Percentiles rank a stretch among this genome's conserved stretches.
phyloP scores from a whole-genome alignment of 2,329 filamentous ascomycete genomes.

The Rachicladosporium sp. region DNA sequence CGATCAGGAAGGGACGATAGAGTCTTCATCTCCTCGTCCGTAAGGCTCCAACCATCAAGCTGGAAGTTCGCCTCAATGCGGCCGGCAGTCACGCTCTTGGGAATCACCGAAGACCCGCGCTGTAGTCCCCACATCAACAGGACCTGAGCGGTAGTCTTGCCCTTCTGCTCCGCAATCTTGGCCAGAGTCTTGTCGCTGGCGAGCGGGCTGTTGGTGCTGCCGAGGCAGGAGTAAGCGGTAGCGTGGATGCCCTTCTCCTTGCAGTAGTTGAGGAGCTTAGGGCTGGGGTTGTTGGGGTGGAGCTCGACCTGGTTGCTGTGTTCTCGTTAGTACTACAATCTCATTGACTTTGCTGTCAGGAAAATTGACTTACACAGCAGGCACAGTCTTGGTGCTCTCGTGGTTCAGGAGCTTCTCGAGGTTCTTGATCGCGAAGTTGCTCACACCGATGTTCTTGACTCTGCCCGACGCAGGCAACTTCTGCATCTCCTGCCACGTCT shows the following conservation, averaged over 20 bases:
- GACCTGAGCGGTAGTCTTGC: conserved; percentile 32
- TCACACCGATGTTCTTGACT: conserved; percentile 61
- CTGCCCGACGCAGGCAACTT: conserved; percentile 47
- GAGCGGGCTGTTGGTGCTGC: conserved; percentile 32
- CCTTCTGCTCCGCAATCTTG: conserved; percentile 30
- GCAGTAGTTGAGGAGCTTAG: conserved; percentile 40
- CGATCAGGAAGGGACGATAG: conserved; percentile 58
- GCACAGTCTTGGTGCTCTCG: conserved; percentile 49
- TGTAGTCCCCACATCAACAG: conserved; percentile 38
- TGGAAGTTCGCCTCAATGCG: conserved; percentile 68
- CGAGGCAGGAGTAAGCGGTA: conserved; percentile 39
- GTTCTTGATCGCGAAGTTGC: conserved; percentile 52
- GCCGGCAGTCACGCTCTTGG: conserved; percentile 39
- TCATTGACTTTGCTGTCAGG: no score
- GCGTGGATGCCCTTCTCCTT: conserved; percentile 38
- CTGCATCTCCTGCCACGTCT: conserved; percentile 58
- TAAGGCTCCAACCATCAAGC: conserved; percentile 60
- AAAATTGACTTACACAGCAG: conserved; percentile 38
- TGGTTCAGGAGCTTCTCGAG: conserved; percentile 41
- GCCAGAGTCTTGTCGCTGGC: conserved; percentile 31
- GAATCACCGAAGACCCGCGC: conserved; percentile 38
- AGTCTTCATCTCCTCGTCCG: conserved; percentile 56
- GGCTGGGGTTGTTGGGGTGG: conserved; percentile 57
- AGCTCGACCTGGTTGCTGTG: conserved; percentile 38
- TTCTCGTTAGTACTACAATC: no score